Percentiles rank a stretch among this genome's conserved stretches.
These are phyloP conservation scores for Termitomyces sp. DNA, from an alignment of 768 basidiomycete genomes.

Conservation along the genomic window DNA sequence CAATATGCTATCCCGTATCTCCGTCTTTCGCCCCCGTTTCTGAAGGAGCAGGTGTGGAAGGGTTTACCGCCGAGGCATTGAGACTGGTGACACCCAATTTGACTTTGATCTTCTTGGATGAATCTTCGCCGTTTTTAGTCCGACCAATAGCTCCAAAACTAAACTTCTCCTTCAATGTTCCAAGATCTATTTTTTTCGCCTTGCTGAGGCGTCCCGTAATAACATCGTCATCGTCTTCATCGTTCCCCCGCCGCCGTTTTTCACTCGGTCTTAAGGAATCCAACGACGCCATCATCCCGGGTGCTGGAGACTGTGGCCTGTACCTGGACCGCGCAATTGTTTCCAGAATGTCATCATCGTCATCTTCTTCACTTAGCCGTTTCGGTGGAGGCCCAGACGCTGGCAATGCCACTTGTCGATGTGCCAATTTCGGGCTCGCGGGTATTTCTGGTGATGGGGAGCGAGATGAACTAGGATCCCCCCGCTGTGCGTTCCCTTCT, in stretches of 20 bases:
- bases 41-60: slow-evolving; percentile 45
- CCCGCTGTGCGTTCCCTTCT: slow-evolving; percentile 9
- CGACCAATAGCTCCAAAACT: slow-evolving; percentile 22
- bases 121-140: slow-evolving; percentile 45
- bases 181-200: slow-evolving; percentile 49
- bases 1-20: slow-evolving; percentile 53
- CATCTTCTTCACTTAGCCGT: slow-evolving; percentile 33
- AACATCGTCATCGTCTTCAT: slow-evolving; percentile 72
- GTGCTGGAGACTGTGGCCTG: slow-evolving; percentile 34
- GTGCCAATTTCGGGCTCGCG: slow-evolving; percentile 31
- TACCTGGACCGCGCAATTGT: slow-evolving; percentile 38
- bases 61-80: slow-evolving; percentile 28
- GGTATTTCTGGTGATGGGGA: slow-evolving; percentile 29
- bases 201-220: slow-evolving; percentile 60
- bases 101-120: slow-evolving; percentile 72
- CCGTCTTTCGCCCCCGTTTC: slow-evolving; percentile 67
- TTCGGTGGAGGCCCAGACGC: slow-evolving; percentile 38
- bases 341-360: slow-evolving; percentile 60
- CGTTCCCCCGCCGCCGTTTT: slow-evolving; percentile 68
- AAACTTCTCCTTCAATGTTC: slow-evolving; percentile 36
- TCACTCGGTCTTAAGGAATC: slow-evolving; percentile 52
- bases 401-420: slow-evolving; percentile 29
- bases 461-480: slow-evolving; percentile 18
- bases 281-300: slow-evolving; percentile 27
- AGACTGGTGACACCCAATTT: slow-evolving; percentile 52